These are phyloP conservation scores for Chaetomium globosum DNA, from an alignment of 2,329 filamentous ascomycete species.

Conservation along the genomic window DNA sequence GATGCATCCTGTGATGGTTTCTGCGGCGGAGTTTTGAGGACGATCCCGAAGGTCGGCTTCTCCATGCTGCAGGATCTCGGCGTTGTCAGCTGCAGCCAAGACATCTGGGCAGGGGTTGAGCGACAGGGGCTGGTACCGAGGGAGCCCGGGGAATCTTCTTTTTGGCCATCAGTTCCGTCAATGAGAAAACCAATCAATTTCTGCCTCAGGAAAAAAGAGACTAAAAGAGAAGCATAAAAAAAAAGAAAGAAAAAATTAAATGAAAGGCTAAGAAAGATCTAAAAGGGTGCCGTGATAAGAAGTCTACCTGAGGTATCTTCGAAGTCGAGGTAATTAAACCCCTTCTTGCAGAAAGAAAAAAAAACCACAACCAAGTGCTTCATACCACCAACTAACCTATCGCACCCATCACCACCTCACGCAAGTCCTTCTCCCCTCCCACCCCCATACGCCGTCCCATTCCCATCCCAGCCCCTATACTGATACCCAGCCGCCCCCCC, in stretches of 20 bases:
- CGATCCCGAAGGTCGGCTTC: constrained; percentile 14
- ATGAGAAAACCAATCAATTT: not conserved
- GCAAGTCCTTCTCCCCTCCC: not conserved
- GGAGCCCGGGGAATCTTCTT: not conserved
- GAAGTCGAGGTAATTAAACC: not conserved
- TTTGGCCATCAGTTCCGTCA: not conserved
- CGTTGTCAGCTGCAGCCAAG: constrained; percentile 11
- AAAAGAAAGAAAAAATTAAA: not conserved
- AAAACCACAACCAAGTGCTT: not conserved
- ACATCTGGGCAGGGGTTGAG: not conserved
- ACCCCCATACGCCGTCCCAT: constrained; percentile 1
- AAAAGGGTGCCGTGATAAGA: not conserved
- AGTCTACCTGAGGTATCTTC: not conserved
- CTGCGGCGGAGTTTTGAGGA: constrained; percentile 54
- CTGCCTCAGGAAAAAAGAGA: not conserved
- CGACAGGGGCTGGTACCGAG: not conserved
- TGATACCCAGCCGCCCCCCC: not conserved
- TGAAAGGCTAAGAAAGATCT: not conserved
- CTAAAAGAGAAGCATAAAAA: not conserved
- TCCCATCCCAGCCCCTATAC: not conserved
- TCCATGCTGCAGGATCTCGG: not conserved
- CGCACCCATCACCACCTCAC: not conserved
- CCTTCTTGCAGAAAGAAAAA: not conserved
- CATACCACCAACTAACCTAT: not conserved
- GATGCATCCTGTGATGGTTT: constrained; percentile 50